A percentile compares a stretch with the other conserved stretches of the same genome.
Evolutionary conservation across 805 yeast species (phyloP).

Genomic region (Torulaspora delbrueckii): DNA sequence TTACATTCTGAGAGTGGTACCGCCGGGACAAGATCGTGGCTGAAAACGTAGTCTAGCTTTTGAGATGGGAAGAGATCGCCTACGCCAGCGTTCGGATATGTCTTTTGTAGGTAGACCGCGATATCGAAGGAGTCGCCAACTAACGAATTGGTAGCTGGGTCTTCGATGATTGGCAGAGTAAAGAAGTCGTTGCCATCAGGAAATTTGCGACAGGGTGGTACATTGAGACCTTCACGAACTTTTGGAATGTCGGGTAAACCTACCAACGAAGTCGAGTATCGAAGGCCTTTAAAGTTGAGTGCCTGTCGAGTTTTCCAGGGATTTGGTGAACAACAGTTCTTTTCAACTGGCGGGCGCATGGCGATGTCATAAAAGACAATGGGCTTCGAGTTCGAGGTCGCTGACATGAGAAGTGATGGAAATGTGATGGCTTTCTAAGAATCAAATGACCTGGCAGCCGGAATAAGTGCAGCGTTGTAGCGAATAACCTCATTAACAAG

Average conservation of each 20-base stretch:
- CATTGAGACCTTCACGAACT: not conserved
- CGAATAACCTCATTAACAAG: no score
- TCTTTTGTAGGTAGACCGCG: not conserved
- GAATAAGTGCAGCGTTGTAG: no score
- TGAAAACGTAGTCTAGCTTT: not conserved
- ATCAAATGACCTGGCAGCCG: no score
- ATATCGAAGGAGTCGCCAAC: constrained; percentile 3
- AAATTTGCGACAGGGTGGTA: not conserved
- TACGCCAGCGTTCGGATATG: not conserved
- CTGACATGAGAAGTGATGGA: not conserved
- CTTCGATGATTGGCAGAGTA: not conserved
- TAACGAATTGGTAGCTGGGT: not conserved
- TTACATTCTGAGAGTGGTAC: not conserved
- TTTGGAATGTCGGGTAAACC: not conserved
- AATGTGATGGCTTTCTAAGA: not conserved
- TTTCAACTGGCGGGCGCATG: constrained; percentile 1
- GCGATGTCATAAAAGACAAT: constrained; percentile 1
- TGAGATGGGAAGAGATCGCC: not conserved
- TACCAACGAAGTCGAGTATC: constrained; percentile 1
- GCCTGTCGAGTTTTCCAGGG: constrained; percentile 1
- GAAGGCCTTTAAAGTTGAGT: constrained; percentile 1
- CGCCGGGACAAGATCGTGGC: no score
- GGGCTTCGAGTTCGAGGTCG: not conserved
- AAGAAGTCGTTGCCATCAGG: not conserved
- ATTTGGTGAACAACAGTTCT: not conserved